Evolutionary conservation across 371 early-diverging fungal species (phyloP).

Genomic region (Mucor sp.): DNA sequence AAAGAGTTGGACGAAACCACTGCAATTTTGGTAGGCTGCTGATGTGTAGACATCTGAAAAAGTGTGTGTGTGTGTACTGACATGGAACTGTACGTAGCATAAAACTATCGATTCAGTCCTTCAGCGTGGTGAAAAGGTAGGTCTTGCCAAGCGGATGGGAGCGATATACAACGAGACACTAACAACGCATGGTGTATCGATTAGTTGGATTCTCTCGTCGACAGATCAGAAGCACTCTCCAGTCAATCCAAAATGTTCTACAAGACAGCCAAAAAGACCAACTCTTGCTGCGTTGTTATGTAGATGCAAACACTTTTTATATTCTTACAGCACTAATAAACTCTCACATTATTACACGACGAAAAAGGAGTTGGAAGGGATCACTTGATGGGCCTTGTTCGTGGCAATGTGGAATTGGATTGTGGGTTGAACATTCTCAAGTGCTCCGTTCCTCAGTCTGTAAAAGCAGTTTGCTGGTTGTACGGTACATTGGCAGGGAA

Average conservation of each 20-base stretch:
- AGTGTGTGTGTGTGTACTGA: not conserved
- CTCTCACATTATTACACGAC: not conserved
- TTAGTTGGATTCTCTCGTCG: constrained; percentile 90
- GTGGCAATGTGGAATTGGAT: not conserved
- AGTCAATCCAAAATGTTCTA: constrained; percentile 96
- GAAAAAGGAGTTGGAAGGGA: not conserved
- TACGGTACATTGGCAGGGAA: too few species aligned
- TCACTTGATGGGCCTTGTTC: not conserved
- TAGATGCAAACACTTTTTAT: constrained; percentile 9
- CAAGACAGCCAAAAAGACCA: constrained; percentile 98
- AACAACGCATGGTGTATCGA: not conserved
- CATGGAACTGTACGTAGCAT: constrained; percentile 55
- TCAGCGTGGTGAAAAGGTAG: constrained; percentile 92
- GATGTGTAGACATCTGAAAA: too few species aligned
- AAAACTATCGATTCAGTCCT: constrained; percentile 97
- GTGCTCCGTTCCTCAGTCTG: too few species aligned
- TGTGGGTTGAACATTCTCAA: too few species aligned
- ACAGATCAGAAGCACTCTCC: constrained; percentile 87
- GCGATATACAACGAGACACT: not conserved
- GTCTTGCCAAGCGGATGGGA: not conserved
- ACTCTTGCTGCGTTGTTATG: constrained; percentile 84
- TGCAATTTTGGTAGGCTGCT: constrained; percentile 74
- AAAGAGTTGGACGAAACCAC: constrained; percentile 98
- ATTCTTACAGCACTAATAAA: not conserved
- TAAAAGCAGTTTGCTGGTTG: too few species aligned